Base-by-base conservation (phyloP, 75 land plant species). In the Pinus tabuliformis region DNA sequence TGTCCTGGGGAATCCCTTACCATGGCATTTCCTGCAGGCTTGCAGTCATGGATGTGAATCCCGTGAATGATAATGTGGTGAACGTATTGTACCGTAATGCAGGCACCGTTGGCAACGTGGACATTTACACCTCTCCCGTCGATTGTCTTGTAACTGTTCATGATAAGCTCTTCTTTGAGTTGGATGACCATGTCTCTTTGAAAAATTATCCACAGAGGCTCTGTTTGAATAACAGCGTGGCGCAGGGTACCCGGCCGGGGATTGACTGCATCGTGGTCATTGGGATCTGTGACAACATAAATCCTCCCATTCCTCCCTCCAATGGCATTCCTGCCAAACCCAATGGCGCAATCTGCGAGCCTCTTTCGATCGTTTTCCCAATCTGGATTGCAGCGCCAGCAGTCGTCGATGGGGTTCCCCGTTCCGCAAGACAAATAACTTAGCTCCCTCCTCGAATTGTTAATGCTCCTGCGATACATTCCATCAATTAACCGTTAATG, bases 1-100 rank as follows among this genome's bases (percentile, higher is more conserved):
- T 94, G 97, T n/a, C 71, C 65, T 0, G 92, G 92, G 0, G 87
- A 88, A 87, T 88, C 87, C 30, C 95, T 78, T 9, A 94, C 92
- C 86, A 80, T 86, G 65, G 94, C 95, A 57, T 90, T 90, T 16
- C 94, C 96, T 2, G 92, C 81, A 18, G 85, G 83, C 80, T 84
- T 85, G 83, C 95, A 92, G 65, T 94, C 89, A 60, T 82, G 84
- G 30, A 82, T 81, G 49, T 82, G 82, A 30, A 82, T 28, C 5
- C 84, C 84, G 22, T 82, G 84, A 22, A 82, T 75, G 59, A 82
- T 82, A 52, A 82, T 33, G 52, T 80, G 65, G 18, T 28, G 37
- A 13, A 74, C 83, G 22, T 62, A 56, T 56, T 80, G 83, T 3
- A 82, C 7, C 3, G 83, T 82, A 11, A 82, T 73, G 59, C 84